Base-by-base conservation (phyloP, 331 rosid species). In the Malus hybrid region DNA sequence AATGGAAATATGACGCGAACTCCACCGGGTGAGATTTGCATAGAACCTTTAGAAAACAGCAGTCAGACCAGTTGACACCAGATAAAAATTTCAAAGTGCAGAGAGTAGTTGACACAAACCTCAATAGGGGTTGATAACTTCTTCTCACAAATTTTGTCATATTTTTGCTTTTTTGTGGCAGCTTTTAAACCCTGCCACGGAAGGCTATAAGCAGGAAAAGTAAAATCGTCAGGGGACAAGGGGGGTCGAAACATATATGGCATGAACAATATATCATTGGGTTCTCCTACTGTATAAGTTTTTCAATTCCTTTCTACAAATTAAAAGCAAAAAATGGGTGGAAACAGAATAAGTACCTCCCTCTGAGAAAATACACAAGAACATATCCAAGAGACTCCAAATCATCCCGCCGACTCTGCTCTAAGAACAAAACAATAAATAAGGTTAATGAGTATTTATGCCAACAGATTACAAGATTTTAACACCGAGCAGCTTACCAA, bases 101-200 rank as follows among this genome's bases (percentile, higher is more conserved):
- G 7, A 36, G 56, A 50, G 63, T 50, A 44, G 57, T 78, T 55
- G 64, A 58, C 44, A 73, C 80, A 80, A 60, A 86, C 99, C 97
- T 94, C 99, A 79, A 94, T 91, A 48, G 99, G 99, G 66, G 99
- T 94, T 73, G 97, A 87, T 68, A 94, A 78, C 87, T 94, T 94
- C 89, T 94, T 94, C 82, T 94, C 95, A 68, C 97, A 92, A 83
- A 94, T 94, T 86, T 94, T 90, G 75, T 94, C 99, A 86, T 94
- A 94, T 71, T 94, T 94, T 82, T 94, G 93, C 87, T 94, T 94
- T 85, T 94, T 94, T 13, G 97, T 92, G 60, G 95, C 97, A 70
- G 99, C 99, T 88, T 94, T 94, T 76, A 94, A 89, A 83, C 96
- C 96, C 88, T 94, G 99, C 99, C 99, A 94, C 39, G 99, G 99